These are phyloP conservation scores for Paradendryphiella salina DNA, from an alignment of 2,329 filamentous ascomycete genomes.

Conservation along the genomic window DNA sequence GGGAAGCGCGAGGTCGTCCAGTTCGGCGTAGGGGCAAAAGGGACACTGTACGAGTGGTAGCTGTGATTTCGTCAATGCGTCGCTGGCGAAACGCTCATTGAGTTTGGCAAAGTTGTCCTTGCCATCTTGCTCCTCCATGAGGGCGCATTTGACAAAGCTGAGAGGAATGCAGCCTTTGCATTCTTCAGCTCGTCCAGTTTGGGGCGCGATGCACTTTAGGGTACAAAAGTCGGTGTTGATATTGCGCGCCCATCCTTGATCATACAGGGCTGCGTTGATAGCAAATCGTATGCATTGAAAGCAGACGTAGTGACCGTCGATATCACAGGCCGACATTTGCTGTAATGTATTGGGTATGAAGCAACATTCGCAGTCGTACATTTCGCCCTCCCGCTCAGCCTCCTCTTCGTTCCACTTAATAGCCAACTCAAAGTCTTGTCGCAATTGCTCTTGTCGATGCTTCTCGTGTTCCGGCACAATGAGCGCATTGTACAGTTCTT, in stretches of 20 bases:
- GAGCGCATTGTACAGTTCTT: conserved; percentile 53
- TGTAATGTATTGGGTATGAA: conserved; percentile 73
- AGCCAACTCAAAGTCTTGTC: conserved; percentile 50
- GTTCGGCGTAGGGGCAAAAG: conserved; percentile 89
- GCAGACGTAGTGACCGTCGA: conserved; percentile 72
- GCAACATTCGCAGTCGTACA: conserved; percentile 77
- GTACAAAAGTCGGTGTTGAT: conserved; percentile 74
- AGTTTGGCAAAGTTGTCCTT: conserved; percentile 73
- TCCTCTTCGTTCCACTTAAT: conserved; percentile 53
- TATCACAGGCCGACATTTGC: conserved; percentile 71
- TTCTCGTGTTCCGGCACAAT: conserved; percentile 50
- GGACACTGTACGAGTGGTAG: conserved; percentile 81
- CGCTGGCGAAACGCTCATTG: conserved; percentile 76
- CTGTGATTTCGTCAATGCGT: conserved; percentile 71
- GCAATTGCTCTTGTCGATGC: conserved; percentile 46
- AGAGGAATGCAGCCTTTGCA: conserved; percentile 75
- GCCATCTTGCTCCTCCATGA: conserved; percentile 70
- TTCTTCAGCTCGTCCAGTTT: conserved; percentile 53
- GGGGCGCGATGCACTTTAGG: conserved; percentile 79
- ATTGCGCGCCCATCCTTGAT: conserved; percentile 85
- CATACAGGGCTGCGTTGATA: conserved; percentile 85
- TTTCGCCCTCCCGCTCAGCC: conserved; percentile 52
- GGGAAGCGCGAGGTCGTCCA: conserved; percentile 59
- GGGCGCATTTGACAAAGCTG: conserved; percentile 70
- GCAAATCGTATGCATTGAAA: conserved; percentile 81